phyloP scores from a whole-genome alignment of 2,329 filamentous ascomycete species.

The Meredithiella fracta region DNA sequence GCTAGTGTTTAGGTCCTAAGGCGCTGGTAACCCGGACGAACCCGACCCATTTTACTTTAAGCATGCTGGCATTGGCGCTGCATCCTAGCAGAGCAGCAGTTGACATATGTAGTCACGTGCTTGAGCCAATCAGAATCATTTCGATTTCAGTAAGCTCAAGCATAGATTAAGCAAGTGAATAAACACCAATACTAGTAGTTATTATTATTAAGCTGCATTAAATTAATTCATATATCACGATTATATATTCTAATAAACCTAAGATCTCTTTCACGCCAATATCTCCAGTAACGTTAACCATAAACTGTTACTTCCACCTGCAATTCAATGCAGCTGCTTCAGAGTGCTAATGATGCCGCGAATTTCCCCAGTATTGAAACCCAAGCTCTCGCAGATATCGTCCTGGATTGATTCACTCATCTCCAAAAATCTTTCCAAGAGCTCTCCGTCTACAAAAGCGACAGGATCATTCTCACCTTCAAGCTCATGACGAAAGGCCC shows the following conservation, averaged over 20 bases:
- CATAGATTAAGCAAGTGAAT: not conserved
- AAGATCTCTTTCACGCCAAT: not conserved
- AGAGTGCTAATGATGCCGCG: constrained; percentile 45
- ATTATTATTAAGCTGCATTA: not conserved
- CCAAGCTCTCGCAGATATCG: constrained; percentile 34
- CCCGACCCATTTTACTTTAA: constrained; percentile 8
- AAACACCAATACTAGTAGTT: not conserved
- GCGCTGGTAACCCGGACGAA: constrained; percentile 11
- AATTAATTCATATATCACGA: not conserved
- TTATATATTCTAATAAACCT: not conserved
- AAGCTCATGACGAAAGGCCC: constrained; percentile 64
- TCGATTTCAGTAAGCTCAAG: not conserved
- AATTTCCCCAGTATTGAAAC: constrained; percentile 41
- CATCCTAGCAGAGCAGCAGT: not conserved
- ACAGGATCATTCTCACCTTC: constrained; percentile 60
- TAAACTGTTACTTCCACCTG: not conserved
- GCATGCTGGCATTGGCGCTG: not conserved
- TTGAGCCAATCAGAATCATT: constrained; percentile 3
- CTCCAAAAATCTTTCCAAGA: constrained; percentile 73
- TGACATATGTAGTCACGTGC: constrained; percentile 3
- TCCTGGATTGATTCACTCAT: constrained; percentile 42
- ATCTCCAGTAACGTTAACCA: not conserved
- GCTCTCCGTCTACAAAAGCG: constrained; percentile 81
- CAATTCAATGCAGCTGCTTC: constrained; percentile 39
- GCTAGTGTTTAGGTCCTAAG: not conserved